Evolutionary conservation across 1,284 basidiomycete species (phyloP).

Genomic region (Tilletia caries): DNA sequence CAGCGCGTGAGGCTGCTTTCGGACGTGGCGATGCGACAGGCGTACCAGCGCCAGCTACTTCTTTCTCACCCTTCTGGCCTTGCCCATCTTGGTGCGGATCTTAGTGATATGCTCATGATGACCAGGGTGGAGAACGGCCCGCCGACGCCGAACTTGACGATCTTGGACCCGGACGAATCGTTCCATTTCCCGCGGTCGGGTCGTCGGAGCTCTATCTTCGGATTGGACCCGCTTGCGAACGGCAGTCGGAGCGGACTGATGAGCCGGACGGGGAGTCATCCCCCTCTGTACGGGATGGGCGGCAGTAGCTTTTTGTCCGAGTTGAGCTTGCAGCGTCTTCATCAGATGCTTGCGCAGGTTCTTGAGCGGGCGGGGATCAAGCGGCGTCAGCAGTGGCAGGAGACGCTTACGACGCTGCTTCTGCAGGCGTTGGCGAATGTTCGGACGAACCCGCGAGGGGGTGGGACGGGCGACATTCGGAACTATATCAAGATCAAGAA

Average conservation of each 20-base stretch:
- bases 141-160: not conserved
- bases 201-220: not conserved
- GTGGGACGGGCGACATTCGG: constrained; percentile 85
- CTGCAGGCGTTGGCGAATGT: constrained; percentile 44
- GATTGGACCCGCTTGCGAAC: not conserved
- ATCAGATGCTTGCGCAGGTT: constrained; percentile 44
- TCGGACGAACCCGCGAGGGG: constrained; percentile 57
- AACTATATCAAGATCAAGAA: constrained; percentile 98
- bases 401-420: constrained; percentile 41
- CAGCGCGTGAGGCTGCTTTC: not conserved
- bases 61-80: constrained; percentile 8
- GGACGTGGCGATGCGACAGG: constrained; percentile 7
- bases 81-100: constrained; percentile 1
- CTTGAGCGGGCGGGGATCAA: constrained; percentile 32
- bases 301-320: not conserved
- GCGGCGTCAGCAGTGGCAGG: constrained; percentile 38
- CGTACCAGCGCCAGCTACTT: not conserved
- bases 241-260: constrained; percentile 2
- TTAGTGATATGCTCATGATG: not conserved
- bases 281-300: not conserved
- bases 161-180: constrained; percentile 8
- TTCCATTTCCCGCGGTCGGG: not conserved
- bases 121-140: not conserved
- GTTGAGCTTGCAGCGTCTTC: constrained; percentile 31
- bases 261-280: not conserved